Base-by-base conservation (phyloP, 2,329 filamentous ascomycete species). In the Colletotrichum trifolii region DNA sequence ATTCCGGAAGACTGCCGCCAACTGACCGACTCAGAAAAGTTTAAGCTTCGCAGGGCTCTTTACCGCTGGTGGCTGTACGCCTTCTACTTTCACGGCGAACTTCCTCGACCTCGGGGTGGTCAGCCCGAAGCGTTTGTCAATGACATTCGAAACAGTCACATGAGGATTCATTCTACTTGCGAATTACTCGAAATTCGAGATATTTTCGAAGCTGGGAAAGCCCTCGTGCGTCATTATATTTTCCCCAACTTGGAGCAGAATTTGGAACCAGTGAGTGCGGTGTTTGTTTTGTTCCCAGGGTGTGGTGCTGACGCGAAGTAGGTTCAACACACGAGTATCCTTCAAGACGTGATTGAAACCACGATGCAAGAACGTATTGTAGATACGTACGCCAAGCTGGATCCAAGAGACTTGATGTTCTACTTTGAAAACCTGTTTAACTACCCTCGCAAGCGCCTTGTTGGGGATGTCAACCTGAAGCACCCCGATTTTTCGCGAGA, bases 41-140 rank as follows among this genome's bases (percentile, higher is more conserved):
- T 72, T n/a, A 79, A 83, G 52, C 77, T 86, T 54, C 80, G 85
- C 6, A 78, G 79, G 66, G 84, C 82, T 1, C 72, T 87, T 36
- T 85, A 84, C 54, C 74, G 78, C 38, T 87, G 84, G 84, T 86
- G 84, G 83, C 76, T 85, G 4, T 87, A 83, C 67, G 78, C 82
- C 7, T 78, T 79, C 39, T 82, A 84, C 65, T 86, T 86, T 64
- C 84, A 87, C 50, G 79, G 80, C 10, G 78, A 79, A 38, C 73
- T 75, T 40, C 77, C 75, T 9, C 73, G 75, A 34, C 78, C 78
- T 4, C 74, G 76, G 8, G 60, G 73, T 45, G 77, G 77, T 2
- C 73, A 77, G 48, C 78, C 78, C 0, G 77, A 79, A 64, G 76
- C 78, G 10, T 75, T 72, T 34, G 77, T 77, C 8, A 76, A 81